Conservation (phyloP, 1,284 basidiomycete species). For the Wolfiporia cocos region DNA sequence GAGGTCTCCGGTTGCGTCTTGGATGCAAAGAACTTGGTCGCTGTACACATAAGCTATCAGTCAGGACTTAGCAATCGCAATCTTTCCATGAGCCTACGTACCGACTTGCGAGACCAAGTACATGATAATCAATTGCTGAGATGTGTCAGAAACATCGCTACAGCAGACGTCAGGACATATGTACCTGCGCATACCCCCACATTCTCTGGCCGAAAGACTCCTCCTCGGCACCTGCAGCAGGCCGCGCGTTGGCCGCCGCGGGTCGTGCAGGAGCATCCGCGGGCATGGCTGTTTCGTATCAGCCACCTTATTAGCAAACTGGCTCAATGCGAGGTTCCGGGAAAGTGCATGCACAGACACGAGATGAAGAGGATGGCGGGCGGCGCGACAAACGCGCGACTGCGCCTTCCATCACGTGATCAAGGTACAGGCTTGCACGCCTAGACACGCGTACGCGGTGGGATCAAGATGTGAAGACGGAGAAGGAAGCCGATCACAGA, state of each 20-base stretch:
- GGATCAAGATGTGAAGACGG: too few species aligned
- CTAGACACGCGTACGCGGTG: too few species aligned
- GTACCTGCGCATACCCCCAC: slow-evolving; percentile 3
- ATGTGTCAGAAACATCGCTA: neutral
- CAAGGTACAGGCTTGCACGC: too few species aligned
- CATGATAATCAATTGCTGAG: slow-evolving; percentile 4
- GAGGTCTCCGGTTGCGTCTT: neutral
- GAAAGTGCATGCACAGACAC: too few species aligned
- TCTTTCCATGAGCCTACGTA: too few species aligned
- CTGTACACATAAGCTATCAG: neutral
- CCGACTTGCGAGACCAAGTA: slow-evolving; percentile 6
- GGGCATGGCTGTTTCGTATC: neutral
- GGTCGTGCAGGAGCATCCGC: neutral
- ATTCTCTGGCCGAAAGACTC: slow-evolving; percentile 1
- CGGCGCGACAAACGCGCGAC: too few species aligned
- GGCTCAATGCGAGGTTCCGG: too few species aligned
- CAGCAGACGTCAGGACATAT: neutral
- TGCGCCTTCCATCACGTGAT: too few species aligned
- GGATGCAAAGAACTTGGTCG: slow-evolving; percentile 4
- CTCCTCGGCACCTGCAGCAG: slow-evolving; percentile 1
- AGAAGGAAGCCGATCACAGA: too few species aligned
- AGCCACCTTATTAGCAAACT: too few species aligned
- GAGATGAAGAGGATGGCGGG: too few species aligned
- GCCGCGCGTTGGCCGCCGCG: slow-evolving; percentile 1
- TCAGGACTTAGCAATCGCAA: neutral